Evolutionary conservation across 495 filamentous ascomycete species (phyloP).

Genomic region (Penicillium roqueforti): DNA sequence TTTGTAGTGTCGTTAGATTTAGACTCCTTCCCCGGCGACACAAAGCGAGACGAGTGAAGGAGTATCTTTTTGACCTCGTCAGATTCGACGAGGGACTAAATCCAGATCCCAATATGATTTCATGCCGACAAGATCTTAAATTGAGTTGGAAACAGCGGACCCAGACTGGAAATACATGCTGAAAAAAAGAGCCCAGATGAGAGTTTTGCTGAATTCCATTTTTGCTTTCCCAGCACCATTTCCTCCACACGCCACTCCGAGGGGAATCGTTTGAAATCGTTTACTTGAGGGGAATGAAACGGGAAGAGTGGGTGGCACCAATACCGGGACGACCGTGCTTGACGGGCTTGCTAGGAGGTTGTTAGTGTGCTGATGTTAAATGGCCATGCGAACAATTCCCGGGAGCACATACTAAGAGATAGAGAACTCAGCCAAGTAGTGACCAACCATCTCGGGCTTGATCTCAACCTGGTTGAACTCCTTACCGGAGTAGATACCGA

Average conservation of each 20-base stretch:
- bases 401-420: slow-evolving; percentile 87
- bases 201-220: slow-evolving; percentile 35
- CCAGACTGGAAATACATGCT: slow-evolving; percentile 47
- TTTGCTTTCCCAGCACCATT: slow-evolving; percentile 37
- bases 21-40: slow-evolving; percentile 18
- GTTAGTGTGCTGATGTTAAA: slow-evolving; percentile 27
- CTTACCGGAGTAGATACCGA: slow-evolving; percentile 99
- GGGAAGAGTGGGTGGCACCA: slow-evolving; percentile 99
- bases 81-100: slow-evolving; percentile 15
- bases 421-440: slow-evolving; percentile 98
- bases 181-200: slow-evolving; percentile 38
- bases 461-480: slow-evolving; percentile 99
- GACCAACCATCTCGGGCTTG: slow-evolving; percentile 99
- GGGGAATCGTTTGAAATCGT: slow-evolving; percentile 44
- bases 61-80: slow-evolving; percentile 23
- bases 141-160: slow-evolving; percentile 48
- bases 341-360: slow-evolving; percentile 80
- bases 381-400: slow-evolving; percentile 24
- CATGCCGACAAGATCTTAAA: slow-evolving; percentile 49
- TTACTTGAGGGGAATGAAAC: slow-evolving; percentile 99
- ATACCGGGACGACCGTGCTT: slow-evolving; percentile 99
- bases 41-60: slow-evolving; percentile 13
- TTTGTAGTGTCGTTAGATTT: slow-evolving; percentile 27
- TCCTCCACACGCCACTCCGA: slow-evolving; percentile 43
- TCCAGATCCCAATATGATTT: slow-evolving; percentile 22